A percentile compares a stretch with the other conserved stretches of the same genome.
Evolutionary conservation across 495 filamentous ascomycete genomes (phyloP).

Genomic region (Hypoxylon fragiforme): DNA sequence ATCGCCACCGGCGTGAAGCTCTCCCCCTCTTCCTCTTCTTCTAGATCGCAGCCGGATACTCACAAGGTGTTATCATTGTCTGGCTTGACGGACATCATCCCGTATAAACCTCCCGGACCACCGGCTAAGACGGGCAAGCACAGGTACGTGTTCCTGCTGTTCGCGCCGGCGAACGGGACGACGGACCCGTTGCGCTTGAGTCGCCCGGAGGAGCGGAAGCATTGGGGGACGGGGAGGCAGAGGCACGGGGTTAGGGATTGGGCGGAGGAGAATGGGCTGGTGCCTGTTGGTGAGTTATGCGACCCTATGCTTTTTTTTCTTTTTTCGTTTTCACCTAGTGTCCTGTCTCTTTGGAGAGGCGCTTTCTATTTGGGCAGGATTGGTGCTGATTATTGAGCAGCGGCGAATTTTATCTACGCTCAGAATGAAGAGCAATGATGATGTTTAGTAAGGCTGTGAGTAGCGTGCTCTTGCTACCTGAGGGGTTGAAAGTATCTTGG

Average conservation of each 20-base stretch:
- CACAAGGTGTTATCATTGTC: slow-evolving; percentile 19
- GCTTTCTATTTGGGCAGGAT: too few relatives aligned
- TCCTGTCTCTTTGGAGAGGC: too few relatives aligned
- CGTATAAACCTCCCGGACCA: slow-evolving; percentile 64
- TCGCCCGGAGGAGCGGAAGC: slow-evolving; percentile 60
- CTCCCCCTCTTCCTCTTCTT: slow-evolving; percentile 9
- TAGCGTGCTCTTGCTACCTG: background rate
- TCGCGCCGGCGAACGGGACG: slow-evolving; percentile 49
- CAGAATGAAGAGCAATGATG: slow-evolving; percentile 62
- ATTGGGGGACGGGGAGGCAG: slow-evolving; percentile 63
- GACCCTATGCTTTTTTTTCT: background rate
- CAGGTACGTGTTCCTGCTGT: slow-evolving; percentile 66
- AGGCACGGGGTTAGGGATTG: slow-evolving; percentile 63
- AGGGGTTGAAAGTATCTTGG: background rate
- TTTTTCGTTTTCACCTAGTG: too few relatives aligned
- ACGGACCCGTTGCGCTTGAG: slow-evolving; percentile 47
- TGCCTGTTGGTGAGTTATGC: slow-evolving; percentile 59
- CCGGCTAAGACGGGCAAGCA: slow-evolving; percentile 69
- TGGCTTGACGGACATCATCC: slow-evolving; percentile 51
- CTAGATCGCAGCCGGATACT: background rate
- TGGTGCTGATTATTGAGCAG: slow-evolving; percentile 38
- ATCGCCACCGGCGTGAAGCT: slow-evolving; percentile 50
- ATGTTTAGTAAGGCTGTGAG: background rate
- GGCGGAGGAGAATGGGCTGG: slow-evolving; percentile 63
- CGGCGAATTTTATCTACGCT: slow-evolving; percentile 68